Evolutionary conservation across 352 stramenopile species (phyloP).

Genomic region (Phytophthora vignae): DNA sequence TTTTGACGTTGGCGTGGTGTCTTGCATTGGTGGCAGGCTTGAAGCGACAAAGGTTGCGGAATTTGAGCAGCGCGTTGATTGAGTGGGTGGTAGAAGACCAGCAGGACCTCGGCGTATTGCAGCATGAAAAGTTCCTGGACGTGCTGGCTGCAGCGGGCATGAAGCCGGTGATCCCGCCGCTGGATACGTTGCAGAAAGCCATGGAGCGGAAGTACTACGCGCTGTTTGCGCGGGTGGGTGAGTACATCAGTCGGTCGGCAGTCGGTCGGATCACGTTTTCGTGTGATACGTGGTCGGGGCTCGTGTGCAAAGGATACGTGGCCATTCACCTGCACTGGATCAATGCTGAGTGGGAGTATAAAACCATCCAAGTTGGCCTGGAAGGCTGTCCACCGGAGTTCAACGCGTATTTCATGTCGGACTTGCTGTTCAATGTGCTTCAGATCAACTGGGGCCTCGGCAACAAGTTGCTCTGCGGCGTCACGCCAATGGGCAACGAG

Average conservation of each 20-base stretch:
- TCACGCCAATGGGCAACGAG: conserved; percentile 70
- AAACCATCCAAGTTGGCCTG: conserved; percentile 79
- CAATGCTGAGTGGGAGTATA: conserved; percentile 88
- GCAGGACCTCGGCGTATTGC: conserved; percentile 67
- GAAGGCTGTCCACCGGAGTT: conserved; percentile 75
- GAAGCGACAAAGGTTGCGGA: conserved; percentile 74
- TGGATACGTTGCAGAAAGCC: conserved; percentile 67
- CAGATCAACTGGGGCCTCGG: conserved; percentile 82
- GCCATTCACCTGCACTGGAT: conserved; percentile 84
- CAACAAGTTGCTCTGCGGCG: conserved; percentile 75
- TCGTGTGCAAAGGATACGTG: conserved; percentile 79
- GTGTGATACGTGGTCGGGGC: conserved; percentile 80
- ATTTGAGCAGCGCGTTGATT: conserved; percentile 65
- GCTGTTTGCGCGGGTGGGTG: conserved; percentile 71
- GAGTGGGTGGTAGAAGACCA: conserved; percentile 84
- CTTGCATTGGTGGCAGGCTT: conserved; percentile 39
- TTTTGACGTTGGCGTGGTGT: conserved; percentile 7
- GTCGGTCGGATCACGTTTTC: conserved; percentile 79
- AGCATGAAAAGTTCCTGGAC: conserved; percentile 78
- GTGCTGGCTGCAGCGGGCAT: conserved; percentile 55
- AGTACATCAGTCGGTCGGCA: conserved; percentile 80
- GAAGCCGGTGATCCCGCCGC: conserved; percentile 60
- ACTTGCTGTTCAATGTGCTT: conserved; percentile 82
- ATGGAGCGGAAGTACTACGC: conserved; percentile 82
- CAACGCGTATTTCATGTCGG: conserved; percentile 81